A percentile compares a stretch with the other conserved stretches of the same genome.
phyloP scores from a whole-genome alignment of 306 rosid species.

The Hippophae tibetana region DNA sequence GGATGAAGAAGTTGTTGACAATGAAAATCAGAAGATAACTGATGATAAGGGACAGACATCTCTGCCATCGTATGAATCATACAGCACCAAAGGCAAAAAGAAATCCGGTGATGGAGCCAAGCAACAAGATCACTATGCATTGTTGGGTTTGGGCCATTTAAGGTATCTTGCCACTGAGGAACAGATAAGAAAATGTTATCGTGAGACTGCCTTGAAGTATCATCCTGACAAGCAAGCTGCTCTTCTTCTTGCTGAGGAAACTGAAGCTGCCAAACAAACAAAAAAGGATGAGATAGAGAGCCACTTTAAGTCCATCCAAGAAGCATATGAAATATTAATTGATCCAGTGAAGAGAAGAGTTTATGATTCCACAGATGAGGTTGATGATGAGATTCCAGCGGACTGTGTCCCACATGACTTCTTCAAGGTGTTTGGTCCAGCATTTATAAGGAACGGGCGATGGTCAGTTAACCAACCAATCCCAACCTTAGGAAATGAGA shows the following conservation, averaged over 20 bases:
- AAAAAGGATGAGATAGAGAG: conserved; percentile 84
- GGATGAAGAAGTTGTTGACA: conserved; percentile 39
- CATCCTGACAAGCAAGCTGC: conserved; percentile 98
- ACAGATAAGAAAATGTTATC: conserved; percentile 80
- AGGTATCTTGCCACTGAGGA: conserved; percentile 96
- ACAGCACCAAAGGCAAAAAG: conserved; percentile 84
- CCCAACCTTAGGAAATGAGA: conserved; percentile 83
- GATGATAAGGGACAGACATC: conserved; percentile 55
- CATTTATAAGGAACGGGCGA: conserved; percentile 90
- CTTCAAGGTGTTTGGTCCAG: conserved; percentile 87
- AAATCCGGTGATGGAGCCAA: conserved; percentile 60
- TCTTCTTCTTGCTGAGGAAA: conserved; percentile 70
- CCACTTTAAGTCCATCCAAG: conserved; percentile 85
- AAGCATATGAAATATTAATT: conserved; percentile 72
- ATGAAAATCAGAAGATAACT: conserved; percentile 33
- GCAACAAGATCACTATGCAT: conserved; percentile 92
- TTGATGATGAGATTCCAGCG: conserved; percentile 89
- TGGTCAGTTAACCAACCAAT: conserved; percentile 82
- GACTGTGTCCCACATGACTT: conserved; percentile 93
- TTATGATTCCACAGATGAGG: conserved; percentile 96
- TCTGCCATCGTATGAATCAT: conserved; percentile 63
- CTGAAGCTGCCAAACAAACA: conserved; percentile 69
- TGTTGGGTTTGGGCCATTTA: conserved; percentile 78
- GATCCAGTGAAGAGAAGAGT: conserved; percentile 86
- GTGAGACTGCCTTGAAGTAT: conserved; percentile 86